Evolutionary conservation across 345 rosid genomes (phyloP), one percentile per base, ranked within the genome.

Genomic region (Sonneratia alba): DNA sequence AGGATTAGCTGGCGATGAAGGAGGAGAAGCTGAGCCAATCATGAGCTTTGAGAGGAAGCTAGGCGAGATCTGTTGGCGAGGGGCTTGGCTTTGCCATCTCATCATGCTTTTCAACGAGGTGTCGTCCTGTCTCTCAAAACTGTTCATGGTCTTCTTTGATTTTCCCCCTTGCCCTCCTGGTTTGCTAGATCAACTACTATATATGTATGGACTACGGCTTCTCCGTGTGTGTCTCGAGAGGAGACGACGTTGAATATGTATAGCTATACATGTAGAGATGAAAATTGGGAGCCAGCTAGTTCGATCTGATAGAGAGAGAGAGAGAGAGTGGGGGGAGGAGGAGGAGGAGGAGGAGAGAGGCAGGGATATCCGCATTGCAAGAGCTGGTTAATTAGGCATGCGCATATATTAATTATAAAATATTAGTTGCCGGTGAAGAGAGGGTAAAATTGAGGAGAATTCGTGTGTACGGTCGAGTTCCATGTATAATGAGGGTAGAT

Each of bases 61-160:
- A 4, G 38, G 49, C 4, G 55, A 34, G 71, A 69, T 47, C 36
- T 18, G 69, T 38, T 37, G 37, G 27, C 42, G 38, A 43, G 74
- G 67, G 77, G 72, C 61, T 75, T 40, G 37, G 63, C 77, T 84
- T 72, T 83, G 88, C 85, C 83, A 81, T 77, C 83, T 10, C 37
- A 27, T 27, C 32, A 62, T 87, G 76, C 83, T 76, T 70, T 83
- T 85, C 36, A 82, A 47, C 18, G 91, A 73, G 32, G 32, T 27
- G 32, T 27, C 32, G 34, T 82, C 87, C 78, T 86, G 89, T 68
- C 78, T 81, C 75, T 81, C 84, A 67, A 82, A 82, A 75, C 80
- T 75, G 71, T 82, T 84, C 86, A 83, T 90, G 63, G 3, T 67
- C 10, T 45, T 49, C 12, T 10, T 1, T 3, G 32, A 0, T 3